Base-by-base conservation (phyloP, 805 yeast genomes). In the Myxozyma geophila region DNA sequence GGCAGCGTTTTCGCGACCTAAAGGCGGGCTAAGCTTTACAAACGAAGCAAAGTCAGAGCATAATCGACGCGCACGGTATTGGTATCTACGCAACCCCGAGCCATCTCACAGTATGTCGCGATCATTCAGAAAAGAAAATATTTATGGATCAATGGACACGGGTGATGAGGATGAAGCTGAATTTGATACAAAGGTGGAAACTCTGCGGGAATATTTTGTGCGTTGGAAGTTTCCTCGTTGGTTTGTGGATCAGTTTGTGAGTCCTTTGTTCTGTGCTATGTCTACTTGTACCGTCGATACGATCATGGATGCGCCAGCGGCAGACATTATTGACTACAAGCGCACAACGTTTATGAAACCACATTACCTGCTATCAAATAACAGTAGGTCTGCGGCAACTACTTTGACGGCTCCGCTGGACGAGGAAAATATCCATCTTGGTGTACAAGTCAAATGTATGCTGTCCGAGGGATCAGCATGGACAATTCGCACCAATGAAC, bases 271-370 rank as follows among this genome's bases (percentile, higher is more conserved):
- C 51, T 49, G 59, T 35, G 68, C 66, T 2, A 58, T 64, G 63
- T 53, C 66, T 1, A 64, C 68, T 9, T 58, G 68, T 47, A 23
- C 49, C 2, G 44, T 35, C 2, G 54, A 43, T n/a, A 41, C 55
- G 6, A 54, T 64, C 7, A 55, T 49, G 19, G 33, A 23, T n/a
- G 58, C 67, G 12, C 68, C 68, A 7, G 68, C 68, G 13, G 53
- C 60, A 7, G 68, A 64, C 36, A 37, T 64, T 9, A 48, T 62
- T n/a, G 68, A 64, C 33, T 64, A 64, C 47, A 64, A 64, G 49
- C 48, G 61, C 8, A 36, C 49, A 8, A 61, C 66, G 13, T 64
- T 62, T 28, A 21, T 50, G 39, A 41, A 64, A 51, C 67, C 68
- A 12, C 68, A 64, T 37, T 64, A 62, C 21, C 21, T 64, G 12